Conservation (phyloP, 345 rosid genomes). For the Salix dunnii region DNA sequence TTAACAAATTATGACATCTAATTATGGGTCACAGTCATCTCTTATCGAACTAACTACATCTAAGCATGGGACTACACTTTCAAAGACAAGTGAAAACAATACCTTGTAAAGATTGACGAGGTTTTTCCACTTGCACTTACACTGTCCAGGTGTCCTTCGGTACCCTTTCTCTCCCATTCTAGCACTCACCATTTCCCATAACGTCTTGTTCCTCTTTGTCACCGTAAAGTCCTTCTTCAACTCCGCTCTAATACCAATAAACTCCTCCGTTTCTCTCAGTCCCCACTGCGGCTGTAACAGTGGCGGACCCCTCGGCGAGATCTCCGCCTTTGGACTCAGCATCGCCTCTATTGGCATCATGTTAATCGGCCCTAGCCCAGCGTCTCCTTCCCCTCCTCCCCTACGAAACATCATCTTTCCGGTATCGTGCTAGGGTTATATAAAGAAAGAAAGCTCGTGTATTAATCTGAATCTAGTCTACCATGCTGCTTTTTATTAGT, state of each 20-base stretch:
- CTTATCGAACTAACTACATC: background rate
- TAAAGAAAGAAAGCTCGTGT: too few species aligned
- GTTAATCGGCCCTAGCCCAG: background rate
- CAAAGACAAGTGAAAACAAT: background rate
- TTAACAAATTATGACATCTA: background rate
- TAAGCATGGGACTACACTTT: too few species aligned
- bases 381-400: conserved; percentile 8
- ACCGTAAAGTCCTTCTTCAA: conserved; percentile 48
- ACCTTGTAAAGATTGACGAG: conserved; percentile 64
- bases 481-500: background rate
- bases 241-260: conserved; percentile 41
- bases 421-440: too few species aligned
- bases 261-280: conserved; percentile 49
- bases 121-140: conserved; percentile 68
- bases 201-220: conserved; percentile 45
- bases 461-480: too few species aligned
- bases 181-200: conserved; percentile 49
- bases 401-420: too few species aligned
- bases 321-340: conserved; percentile 8
- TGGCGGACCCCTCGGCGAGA: background rate
- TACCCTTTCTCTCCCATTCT: conserved; percentile 48
- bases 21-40: background rate
- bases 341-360: conserved; percentile 17
- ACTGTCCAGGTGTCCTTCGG: conserved; percentile 50
- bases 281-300: conserved; percentile 44